Base-by-base conservation (phyloP, 106 monocot genomes). In the Allium fistulosum region DNA sequence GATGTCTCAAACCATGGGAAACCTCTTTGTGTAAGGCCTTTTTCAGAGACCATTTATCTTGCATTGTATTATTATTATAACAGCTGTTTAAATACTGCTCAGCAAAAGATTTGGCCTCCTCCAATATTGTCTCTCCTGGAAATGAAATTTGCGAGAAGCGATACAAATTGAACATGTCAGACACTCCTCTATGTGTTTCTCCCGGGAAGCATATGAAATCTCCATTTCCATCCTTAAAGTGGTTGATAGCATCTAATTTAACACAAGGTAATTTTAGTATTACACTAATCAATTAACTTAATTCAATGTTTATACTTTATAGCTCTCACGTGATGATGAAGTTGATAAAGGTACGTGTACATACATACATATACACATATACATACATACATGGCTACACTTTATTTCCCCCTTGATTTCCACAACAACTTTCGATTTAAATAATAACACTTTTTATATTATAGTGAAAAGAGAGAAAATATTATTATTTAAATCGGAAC, bases 81-180 rank as follows among this genome's bases (percentile, higher is more conserved):
- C 62, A 71, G 11, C 57, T 57, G 17, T 28, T 57, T 49, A 77
- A 22, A 46, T 77, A 66, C 16, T 53, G 58, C 37, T 52, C n/a
- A 0, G 51, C 61, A 13, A 72, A 78, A 57, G 51, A n/a, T 61
- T 68, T 73, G 55, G 78, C 73, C 9, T 79, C 72, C 46, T 79
- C 73, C 49, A 79, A 53, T 51, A 79, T 79, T 28, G 61, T 79
- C 48, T 79, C 78, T 17, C 78, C 78, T 26, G 78, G 78, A 50
- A 73, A 79, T 6, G 72, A 50, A 26, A 79, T 59, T 57, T 79
- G 79, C 51, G 79, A 69, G 63, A 74, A 69, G 7, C 79, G 37
- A 12, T 79, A 79, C 63, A 79, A 65, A 47, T 69, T 74, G n/a
- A 74, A 79, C 73, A 74, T 74, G 65, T 79, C 79, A 9, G 79